phyloP scores from a whole-genome alignment of 1,284 basidiomycete species.

The Rhodotorula sp. region DNA sequence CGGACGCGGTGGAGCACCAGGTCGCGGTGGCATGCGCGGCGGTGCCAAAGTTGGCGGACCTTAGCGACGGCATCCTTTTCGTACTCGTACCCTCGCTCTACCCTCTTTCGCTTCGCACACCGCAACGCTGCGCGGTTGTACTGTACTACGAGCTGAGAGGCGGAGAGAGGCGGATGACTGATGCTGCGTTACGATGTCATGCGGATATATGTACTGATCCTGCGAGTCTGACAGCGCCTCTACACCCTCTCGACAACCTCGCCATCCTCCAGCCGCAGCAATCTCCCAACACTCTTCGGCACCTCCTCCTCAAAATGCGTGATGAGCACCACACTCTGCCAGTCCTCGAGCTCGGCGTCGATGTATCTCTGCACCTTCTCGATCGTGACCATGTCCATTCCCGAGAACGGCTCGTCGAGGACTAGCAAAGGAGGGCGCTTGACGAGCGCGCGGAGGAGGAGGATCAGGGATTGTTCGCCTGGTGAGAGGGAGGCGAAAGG shows the following conservation, averaged over 20 bases:
- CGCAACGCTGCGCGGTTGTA: neutral
- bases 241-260: conserved; percentile 22
- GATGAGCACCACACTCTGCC: conserved; percentile 76
- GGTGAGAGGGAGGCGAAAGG: conserved; percentile 63
- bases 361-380: conserved; percentile 63
- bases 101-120: too few relatives aligned
- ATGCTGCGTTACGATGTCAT: neutral
- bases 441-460: conserved; percentile 81
- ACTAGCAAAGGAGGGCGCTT: conserved; percentile 65
- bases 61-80: neutral
- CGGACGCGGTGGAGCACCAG: conserved; percentile 3
- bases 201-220: too few relatives aligned
- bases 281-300: conserved; percentile 35
- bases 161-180: too few relatives aligned
- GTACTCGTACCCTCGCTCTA: too few relatives aligned
- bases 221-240: too few relatives aligned
- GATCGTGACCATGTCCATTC: conserved; percentile 79
- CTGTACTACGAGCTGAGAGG: neutral
- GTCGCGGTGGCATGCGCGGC: neutral
- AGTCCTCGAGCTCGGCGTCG: conserved; percentile 56
- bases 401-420: conserved; percentile 85
- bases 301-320: conserved; percentile 88
- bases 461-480: conserved; percentile 72
- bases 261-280: conserved; percentile 26
- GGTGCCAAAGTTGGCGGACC: neutral